Percentiles rank a stretch among this genome's conserved stretches.
These are phyloP conservation scores for Collariella sp. DNA, from an alignment of 495 filamentous ascomycete genomes.

Conservation along the genomic window DNA sequence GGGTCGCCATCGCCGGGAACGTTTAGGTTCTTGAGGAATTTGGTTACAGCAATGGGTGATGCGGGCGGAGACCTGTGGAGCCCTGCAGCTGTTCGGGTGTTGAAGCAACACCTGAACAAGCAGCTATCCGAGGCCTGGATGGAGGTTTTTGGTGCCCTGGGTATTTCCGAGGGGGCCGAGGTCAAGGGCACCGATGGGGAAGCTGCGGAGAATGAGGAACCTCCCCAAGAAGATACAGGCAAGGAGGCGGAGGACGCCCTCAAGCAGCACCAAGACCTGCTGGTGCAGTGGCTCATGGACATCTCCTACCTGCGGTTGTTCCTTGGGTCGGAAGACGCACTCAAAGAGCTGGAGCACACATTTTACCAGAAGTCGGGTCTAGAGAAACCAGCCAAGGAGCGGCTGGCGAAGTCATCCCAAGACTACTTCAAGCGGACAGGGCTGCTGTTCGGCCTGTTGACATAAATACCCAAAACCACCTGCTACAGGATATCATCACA, in stretches of 20 bases:
- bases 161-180: conserved; percentile 6
- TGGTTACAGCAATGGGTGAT: conserved; percentile 58
- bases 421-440: conserved; percentile 78
- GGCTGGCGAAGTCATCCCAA: conserved; percentile 47
- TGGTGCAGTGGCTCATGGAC: conserved; percentile 75
- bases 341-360: conserved; percentile 39
- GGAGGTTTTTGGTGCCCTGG: conserved; percentile 25
- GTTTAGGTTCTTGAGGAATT: conserved; percentile 62
- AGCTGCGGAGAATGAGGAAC: conserved; percentile 12
- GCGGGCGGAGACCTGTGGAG: conserved; percentile 80
- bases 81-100: conserved; percentile 49
- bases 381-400: conserved; percentile 37
- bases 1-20: conserved; percentile 70
- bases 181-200: conserved; percentile 21
- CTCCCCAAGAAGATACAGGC: conserved; percentile 6
- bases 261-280: conserved; percentile 39
- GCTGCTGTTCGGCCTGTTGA: conserved; percentile 56
- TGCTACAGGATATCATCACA: not conserved
- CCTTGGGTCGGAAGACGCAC: conserved; percentile 23
- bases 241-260: conserved; percentile 9
- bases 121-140: conserved; percentile 38
- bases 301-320: conserved; percentile 53
- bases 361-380: conserved; percentile 41
- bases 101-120: conserved; percentile 50
- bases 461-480: conserved; percentile 19